Evolutionary conservation across 2,329 filamentous ascomycete genomes (phyloP).

Genomic region (Chalaropsis thielavioides): DNA sequence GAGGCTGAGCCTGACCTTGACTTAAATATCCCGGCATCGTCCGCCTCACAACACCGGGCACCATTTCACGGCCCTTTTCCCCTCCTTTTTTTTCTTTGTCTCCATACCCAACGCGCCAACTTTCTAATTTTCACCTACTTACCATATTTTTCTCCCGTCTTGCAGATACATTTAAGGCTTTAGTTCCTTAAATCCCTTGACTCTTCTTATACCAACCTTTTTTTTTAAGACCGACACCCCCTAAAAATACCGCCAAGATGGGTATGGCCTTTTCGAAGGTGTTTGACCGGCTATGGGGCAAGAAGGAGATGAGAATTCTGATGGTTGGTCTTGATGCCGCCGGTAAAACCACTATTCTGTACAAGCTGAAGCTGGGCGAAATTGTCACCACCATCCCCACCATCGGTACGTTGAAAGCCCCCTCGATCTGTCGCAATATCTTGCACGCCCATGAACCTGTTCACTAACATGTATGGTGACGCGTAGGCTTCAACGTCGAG

Average conservation of each 20-base stretch:
- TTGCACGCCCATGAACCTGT: neutral
- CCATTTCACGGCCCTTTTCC: neutral
- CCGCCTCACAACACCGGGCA: neutral
- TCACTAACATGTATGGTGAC: neutral
- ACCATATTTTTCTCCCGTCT: neutral
- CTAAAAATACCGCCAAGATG: constrained; percentile 41
- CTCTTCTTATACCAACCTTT: constrained; percentile 12
- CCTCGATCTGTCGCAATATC: neutral
- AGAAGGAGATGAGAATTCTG: constrained; percentile 99
- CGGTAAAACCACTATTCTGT: constrained; percentile 99
- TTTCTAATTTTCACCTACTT: constrained; percentile 3
- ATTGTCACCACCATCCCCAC: constrained; percentile 98
- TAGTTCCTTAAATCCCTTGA: constrained; percentile 13
- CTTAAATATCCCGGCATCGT: constrained; percentile 14
- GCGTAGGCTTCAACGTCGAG: constrained; percentile 92
- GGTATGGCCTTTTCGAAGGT: constrained; percentile 96
- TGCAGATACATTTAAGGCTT: constrained; percentile 13
- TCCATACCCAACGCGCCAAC: neutral
- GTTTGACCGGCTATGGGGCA: constrained; percentile 91
- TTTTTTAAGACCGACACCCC: constrained; percentile 20
- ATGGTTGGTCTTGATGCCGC: constrained; percentile 99
- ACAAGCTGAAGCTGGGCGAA: constrained; percentile 99
- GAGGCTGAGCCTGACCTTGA: constrained; percentile 14
- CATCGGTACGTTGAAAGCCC: constrained; percentile 51
- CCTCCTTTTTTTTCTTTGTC: neutral